phyloP scores from a whole-genome alignment of 805 yeast genomes.

The Kodamaea kaohsiungensis region DNA sequence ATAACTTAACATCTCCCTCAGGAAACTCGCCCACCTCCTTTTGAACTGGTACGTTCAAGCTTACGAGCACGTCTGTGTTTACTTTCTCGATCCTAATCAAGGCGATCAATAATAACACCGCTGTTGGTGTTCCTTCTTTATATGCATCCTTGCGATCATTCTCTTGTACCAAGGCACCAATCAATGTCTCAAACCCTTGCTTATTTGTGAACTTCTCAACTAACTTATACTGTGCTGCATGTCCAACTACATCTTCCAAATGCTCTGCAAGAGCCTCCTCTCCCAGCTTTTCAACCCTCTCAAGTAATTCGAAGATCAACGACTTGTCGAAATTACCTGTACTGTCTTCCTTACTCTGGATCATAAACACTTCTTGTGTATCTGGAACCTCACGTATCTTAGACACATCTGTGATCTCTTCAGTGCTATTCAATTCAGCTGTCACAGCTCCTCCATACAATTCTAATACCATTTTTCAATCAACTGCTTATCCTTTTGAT shows the following conservation, averaged over 20 bases:
- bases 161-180: slow-evolving; percentile 5
- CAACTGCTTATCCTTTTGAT: not conserved
- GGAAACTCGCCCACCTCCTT: slow-evolving; percentile 9
- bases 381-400: slow-evolving; percentile 83
- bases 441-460: slow-evolving; percentile 85
- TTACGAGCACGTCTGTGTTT: slow-evolving; percentile 61
- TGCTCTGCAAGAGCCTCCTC: slow-evolving; percentile 53
- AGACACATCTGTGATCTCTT: slow-evolving; percentile 77
- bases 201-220: slow-evolving; percentile 4
- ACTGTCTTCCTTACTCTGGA: slow-evolving; percentile 31
- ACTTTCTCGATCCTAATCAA: slow-evolving; percentile 53
- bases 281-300: slow-evolving; percentile 41
- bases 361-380: slow-evolving; percentile 85
- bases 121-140: slow-evolving; percentile 13
- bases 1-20: slow-evolving; percentile 18
- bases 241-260: slow-evolving; percentile 51
- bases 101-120: slow-evolving; percentile 54
- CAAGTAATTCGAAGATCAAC: slow-evolving; percentile 65
- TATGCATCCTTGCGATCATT: slow-evolving; percentile 14
- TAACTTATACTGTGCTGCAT: slow-evolving; percentile 11
- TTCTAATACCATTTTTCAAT: slow-evolving; percentile 6
- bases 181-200: slow-evolving; percentile 7
- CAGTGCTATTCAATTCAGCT: slow-evolving; percentile 34
- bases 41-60: slow-evolving; percentile 56
- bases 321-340: slow-evolving; percentile 46